Percentiles rank a stretch among this genome's conserved stretches.
phyloP scores from a whole-genome alignment of 306 rosid species.

The Ochetophila trinervis region DNA sequence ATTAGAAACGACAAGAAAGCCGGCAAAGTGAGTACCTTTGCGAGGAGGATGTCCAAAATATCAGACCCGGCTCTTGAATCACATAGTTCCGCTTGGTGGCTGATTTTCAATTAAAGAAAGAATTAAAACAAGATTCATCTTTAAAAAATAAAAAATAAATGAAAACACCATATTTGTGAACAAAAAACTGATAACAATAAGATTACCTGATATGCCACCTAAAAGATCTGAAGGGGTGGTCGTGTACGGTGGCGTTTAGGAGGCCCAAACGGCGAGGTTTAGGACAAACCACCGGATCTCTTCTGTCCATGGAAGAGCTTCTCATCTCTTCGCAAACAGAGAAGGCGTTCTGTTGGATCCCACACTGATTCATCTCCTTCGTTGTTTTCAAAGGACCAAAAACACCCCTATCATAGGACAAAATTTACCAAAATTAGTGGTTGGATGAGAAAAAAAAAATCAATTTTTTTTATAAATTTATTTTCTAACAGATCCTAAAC shows the following conservation, averaged over 20 bases:
- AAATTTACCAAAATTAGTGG: slow-evolving; percentile 5
- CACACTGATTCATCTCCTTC: slow-evolving; percentile 63
- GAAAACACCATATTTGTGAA: not conserved
- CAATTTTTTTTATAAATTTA: not conserved
- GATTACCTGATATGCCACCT: slow-evolving; percentile 66
- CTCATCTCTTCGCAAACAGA: slow-evolving; percentile 62
- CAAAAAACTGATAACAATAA: not conserved
- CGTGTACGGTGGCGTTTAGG: slow-evolving; percentile 44
- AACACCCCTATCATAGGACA: slow-evolving; percentile 13
- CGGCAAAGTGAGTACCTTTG: slow-evolving; percentile 42
- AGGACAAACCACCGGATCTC: slow-evolving; percentile 66
- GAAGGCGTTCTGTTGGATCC: slow-evolving; percentile 59
- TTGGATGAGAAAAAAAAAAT: not conserved
- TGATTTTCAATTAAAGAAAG: slow-evolving; percentile 32
- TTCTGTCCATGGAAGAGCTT: slow-evolving; percentile 29
- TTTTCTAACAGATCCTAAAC: slow-evolving; percentile 21
- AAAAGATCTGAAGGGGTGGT: slow-evolving; percentile 43
- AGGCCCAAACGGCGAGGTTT: slow-evolving; percentile 83
- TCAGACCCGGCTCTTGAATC: slow-evolving; percentile 55
- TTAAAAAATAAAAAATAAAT: not conserved
- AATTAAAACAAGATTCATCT: not conserved
- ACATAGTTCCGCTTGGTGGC: slow-evolving; percentile 61
- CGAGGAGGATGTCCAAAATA: slow-evolving; percentile 66
- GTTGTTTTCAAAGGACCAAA: slow-evolving; percentile 13
- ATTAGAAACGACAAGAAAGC: not conserved